Conservation (phyloP, 2,329 filamentous ascomycete species). For the Apiospora koreana region DNA sequence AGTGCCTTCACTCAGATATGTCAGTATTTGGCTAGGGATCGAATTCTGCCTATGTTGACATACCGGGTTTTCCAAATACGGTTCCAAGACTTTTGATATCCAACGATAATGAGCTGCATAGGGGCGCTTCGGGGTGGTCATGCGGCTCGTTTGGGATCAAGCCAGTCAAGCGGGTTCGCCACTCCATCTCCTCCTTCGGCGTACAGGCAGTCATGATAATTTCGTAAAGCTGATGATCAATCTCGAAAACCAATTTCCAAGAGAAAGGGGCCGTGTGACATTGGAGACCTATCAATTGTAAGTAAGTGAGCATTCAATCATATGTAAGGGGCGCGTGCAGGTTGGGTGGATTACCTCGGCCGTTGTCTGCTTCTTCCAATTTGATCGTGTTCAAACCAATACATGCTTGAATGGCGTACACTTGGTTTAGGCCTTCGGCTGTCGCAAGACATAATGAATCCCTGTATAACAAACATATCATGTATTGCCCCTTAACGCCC, state of each 20-base stretch:
- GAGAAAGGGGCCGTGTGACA: slow-evolving; percentile 85
- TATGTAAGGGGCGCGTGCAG: slow-evolving; percentile 11
- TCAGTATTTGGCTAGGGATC: slow-evolving; percentile 2
- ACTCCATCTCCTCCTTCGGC: slow-evolving; percentile 74
- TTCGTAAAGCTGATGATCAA: slow-evolving; percentile 76
- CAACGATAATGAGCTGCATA: slow-evolving; percentile 66
- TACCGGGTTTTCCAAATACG: slow-evolving; percentile 73
- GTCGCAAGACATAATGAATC: slow-evolving; percentile 77
- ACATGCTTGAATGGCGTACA: slow-evolving; percentile 74
- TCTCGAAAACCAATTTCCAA: slow-evolving; percentile 89
- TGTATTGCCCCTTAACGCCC: slow-evolving; percentile 73
- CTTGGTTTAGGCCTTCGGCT: slow-evolving; percentile 61
- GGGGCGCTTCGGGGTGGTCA: slow-evolving; percentile 44
- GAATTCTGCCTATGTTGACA: not conserved
- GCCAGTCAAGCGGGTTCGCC: slow-evolving; percentile 68
- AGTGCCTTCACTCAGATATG: slow-evolving; percentile 47
- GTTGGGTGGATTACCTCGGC: slow-evolving; percentile 56
- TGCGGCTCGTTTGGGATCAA: slow-evolving; percentile 51
- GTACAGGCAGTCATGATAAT: slow-evolving; percentile 86
- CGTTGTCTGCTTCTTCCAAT: slow-evolving; percentile 74
- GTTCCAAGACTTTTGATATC: slow-evolving; percentile 74
- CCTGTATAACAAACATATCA: slow-evolving; percentile 83
- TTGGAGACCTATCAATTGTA: slow-evolving; percentile 67
- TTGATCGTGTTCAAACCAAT: slow-evolving; percentile 67
- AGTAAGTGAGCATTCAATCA: slow-evolving; percentile 8